Evolutionary conservation across 129 eudicot species (phyloP).

Genomic region (Arctium minus): DNA sequence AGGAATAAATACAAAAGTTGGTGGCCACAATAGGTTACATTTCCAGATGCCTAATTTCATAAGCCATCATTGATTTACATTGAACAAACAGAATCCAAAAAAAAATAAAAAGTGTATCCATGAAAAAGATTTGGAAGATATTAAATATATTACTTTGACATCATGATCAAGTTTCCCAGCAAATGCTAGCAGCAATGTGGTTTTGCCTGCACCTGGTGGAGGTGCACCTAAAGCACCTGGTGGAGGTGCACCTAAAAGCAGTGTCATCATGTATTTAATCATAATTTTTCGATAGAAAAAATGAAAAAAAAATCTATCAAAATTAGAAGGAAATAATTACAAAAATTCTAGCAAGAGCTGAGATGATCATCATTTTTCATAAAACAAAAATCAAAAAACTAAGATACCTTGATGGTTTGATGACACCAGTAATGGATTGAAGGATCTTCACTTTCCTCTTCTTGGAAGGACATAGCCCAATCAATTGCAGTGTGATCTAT

Average conservation of each 20-base stretch:
- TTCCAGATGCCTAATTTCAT: conserved; percentile 33
- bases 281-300: not conserved
- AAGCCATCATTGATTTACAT: not conserved
- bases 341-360: not conserved
- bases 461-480: conserved; percentile 21
- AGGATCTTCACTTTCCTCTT: conserved; percentile 18
- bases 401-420: conserved; percentile 27
- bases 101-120: not conserved
- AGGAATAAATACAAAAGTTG: conserved; percentile 46
- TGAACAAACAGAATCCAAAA: not conserved
- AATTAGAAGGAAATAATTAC: not conserved
- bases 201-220: no score
- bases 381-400: no score
- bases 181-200: conserved; percentile 49
- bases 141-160: conserved; percentile 23
- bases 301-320: not conserved
- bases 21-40: conserved; percentile 44
- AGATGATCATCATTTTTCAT: no score
- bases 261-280: conserved; percentile 39
- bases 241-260: conserved; percentile 39
- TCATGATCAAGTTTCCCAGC: conserved; percentile 41
- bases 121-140: no score
- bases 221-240: conserved; percentile 41
- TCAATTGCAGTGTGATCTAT: not conserved
- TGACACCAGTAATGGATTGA: conserved; percentile 25